Base-by-base conservation (phyloP, 768 basidiomycete genomes). In the Tephrocybe sp. region DNA sequence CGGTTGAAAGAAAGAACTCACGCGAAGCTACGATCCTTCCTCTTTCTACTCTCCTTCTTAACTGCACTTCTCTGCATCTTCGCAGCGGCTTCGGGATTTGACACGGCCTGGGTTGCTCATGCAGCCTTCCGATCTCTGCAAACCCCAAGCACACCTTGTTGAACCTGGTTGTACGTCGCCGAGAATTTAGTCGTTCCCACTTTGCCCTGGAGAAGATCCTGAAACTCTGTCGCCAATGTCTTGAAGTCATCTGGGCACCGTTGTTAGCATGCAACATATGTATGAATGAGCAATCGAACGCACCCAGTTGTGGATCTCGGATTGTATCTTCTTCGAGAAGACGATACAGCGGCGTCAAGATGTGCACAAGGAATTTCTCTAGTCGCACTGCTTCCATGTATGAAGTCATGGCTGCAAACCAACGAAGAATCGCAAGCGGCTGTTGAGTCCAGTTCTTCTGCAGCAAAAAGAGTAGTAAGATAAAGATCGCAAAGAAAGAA, bases 121-220 rank as follows among this genome's bases (percentile, higher is more conserved):
- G 77, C 79, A 0, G 79, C 77, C 61, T 84, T 86, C 24, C 95
- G 75, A 39, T 88, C 90, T 47, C 85, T 77, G 48, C 85, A 78
- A 12, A 90, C 76, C 21, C 74, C 77, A 21, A 85, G 66, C 1
- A 81, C 79, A 24, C 78, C 73, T 61, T 91, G 86, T 31, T 92
- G 77, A 47, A 97, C 86, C 51, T 78, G 78, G 56, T 84, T 92
- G 71, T 97, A 97, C 0, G 78, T 77, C 9, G 66, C 65, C 1
- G 93, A 81, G 66, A 97, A 98, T 57, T 79, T 82, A 7, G 87
- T 88, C 15, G 83, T 80, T 27, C 94, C 94, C 37, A 97, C 86
- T 76, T 91, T 92, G 39, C 69, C 65, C 63, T 94, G 94, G 3
- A 99, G 69, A 3, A 97, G 79, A 48, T 94, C 92, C 54, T 91